A percentile compares a stretch with the other conserved stretches of the same genome.
phyloP scores from a whole-genome alignment of 2,329 filamentous ascomycete genomes.

The Gaeumannomyces sp. region DNA sequence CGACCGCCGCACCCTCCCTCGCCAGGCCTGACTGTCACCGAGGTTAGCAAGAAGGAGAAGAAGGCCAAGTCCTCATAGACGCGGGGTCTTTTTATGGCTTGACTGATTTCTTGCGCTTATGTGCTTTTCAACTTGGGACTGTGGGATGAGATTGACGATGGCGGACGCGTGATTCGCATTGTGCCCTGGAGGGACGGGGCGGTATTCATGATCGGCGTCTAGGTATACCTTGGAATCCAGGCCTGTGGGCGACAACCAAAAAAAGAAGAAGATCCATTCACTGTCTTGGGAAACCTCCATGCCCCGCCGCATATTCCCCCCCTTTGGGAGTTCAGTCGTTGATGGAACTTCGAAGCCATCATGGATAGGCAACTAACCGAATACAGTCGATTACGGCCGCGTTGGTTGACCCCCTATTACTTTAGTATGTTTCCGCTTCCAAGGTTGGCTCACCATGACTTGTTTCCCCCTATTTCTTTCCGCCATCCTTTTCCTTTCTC shows the following conservation, averaged over 20 bases:
- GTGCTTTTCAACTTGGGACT: neutral
- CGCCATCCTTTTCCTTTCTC: too few relatives aligned
- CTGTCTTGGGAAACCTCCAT: neutral
- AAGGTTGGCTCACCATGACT: too few relatives aligned
- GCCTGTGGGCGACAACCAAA: slow-evolving; percentile 15
- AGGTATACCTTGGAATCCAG: slow-evolving; percentile 48
- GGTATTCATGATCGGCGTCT: slow-evolving; percentile 45
- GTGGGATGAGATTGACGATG: neutral
- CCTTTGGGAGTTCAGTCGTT: too few relatives aligned
- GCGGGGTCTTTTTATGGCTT: slow-evolving; percentile 1
- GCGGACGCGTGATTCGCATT: slow-evolving; percentile 17
- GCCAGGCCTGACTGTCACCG: slow-evolving; percentile 46
- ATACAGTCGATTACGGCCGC: too few relatives aligned
- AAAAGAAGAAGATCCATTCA: slow-evolving; percentile 4
- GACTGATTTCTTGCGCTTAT: neutral
- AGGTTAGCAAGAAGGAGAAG: slow-evolving; percentile 56
- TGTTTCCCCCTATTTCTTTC: too few relatives aligned
- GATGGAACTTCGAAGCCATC: too few relatives aligned
- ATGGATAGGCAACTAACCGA: too few relatives aligned
- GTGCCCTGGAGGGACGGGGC: slow-evolving; percentile 19
- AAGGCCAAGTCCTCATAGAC: slow-evolving; percentile 35
- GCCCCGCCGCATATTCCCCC: too few relatives aligned
- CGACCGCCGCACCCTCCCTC: neutral
- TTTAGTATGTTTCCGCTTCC: neutral
- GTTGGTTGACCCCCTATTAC: neutral